Evolutionary conservation across 164 flowering plant genomes (phyloP), one percentile per base, ranked within the genome.

Genomic region (Aristolochia californica): DNA sequence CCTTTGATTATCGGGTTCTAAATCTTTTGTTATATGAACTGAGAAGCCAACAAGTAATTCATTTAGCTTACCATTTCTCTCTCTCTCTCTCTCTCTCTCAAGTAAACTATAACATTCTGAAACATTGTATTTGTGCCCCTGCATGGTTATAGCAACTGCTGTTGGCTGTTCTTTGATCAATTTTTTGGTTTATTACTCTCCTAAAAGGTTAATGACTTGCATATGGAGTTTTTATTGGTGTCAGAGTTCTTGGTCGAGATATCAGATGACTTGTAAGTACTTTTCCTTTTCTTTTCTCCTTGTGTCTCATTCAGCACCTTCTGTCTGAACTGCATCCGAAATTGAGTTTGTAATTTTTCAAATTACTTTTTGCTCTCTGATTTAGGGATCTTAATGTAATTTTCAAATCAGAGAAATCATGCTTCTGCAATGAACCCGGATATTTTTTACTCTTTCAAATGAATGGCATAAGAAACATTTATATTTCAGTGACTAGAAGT

Each of bases 221-320:
- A 83, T 63, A 88, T 93, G 97, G 87, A 87, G 43, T 93, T 93
- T 63, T 73, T 93, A 20, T 87, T 95, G 58, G 70, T 79, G 64
- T 93, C 98, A 34, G 98, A 93, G 56, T 85, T 85, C 66, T 83
- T 93, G 40, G 98, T 93, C 20, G 98, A 93, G 73, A 63, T 87
- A 50, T 77, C 97, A 59, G 97, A 93, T 77, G 98, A 93, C 69
- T 68, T 93, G 98, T 93, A 70, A 82, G 98, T 59, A 20, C 38
- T 50, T 38, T 12, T 61, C 34, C 38, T 50, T 38, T 12, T 61
- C 34, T 53, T 24, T 22, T 44, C 10, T 34, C 40, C 40, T 34
- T 8, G 10, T 7, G 40, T 34, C 7, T 34, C 40, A 34, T 2
- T 34, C 8, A 17, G 18, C 9, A 22, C 18, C 28, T 21, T n/a